These are phyloP conservation scores for Nicotiana benthamiana DNA, from an alignment of 257 asterid species.

Conservation along the genomic window DNA sequence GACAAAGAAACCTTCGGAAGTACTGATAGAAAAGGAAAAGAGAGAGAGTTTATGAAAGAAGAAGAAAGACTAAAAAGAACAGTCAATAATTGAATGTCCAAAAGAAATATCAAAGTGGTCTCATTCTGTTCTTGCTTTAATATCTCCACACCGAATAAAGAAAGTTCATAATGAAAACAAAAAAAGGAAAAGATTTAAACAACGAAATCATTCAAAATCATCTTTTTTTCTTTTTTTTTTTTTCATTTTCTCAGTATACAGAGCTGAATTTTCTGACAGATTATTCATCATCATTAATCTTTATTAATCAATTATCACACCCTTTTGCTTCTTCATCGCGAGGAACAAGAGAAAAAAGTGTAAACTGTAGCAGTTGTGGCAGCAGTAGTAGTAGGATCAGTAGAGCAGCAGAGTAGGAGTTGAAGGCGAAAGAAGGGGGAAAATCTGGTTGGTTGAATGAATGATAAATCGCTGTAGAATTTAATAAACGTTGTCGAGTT, in stretches of 20 bases:
- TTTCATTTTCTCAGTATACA: not conserved
- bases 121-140: constrained; percentile 34
- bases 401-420: too few relatives aligned
- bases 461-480: constrained; percentile 16
- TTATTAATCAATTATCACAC: constrained; percentile 12
- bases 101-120: constrained; percentile 11
- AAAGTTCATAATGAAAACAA: constrained; percentile 10
- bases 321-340: not conserved
- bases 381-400: not conserved
- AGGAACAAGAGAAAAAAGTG: not conserved
- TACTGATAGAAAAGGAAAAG: constrained; percentile 5
- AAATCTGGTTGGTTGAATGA: not conserved
- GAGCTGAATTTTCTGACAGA: constrained; percentile 49
- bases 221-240: not conserved
- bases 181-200: not conserved
- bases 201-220: not conserved
- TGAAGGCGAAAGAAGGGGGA: not conserved
- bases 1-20: constrained; percentile 18
- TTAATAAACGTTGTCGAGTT: constrained; percentile 37
- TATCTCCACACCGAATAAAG: constrained; percentile 20
- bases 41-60: constrained; percentile 1
- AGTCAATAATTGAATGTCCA: constrained; percentile 45
- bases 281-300: constrained; percentile 10
- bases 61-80: constrained; percentile 16
- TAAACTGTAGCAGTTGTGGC: not conserved